phyloP scores from a whole-genome alignment of 2,329 filamentous ascomycete genomes.

The Elsinoe necatrix region DNA sequence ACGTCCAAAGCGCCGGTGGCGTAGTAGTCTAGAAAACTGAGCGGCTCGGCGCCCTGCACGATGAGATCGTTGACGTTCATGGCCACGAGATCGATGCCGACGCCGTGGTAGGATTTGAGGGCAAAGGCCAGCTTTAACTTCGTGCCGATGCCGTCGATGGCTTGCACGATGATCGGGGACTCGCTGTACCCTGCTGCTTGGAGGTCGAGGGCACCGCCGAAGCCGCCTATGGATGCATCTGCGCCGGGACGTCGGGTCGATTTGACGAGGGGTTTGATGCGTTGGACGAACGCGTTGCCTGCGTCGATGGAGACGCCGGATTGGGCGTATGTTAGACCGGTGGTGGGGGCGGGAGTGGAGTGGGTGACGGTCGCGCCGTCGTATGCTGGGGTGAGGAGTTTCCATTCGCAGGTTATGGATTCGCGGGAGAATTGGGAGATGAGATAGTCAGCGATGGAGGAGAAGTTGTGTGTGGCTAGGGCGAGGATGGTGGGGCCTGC shows the following conservation, averaged over 20 bases:
- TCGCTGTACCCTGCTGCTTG: slow-evolving; percentile 63
- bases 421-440: slow-evolving; percentile 63
- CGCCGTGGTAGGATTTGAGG: slow-evolving; percentile 83
- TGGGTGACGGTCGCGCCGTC: slow-evolving; percentile 46
- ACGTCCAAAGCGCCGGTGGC: slow-evolving; percentile 83
- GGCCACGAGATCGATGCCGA: slow-evolving; percentile 92
- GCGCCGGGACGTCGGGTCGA: slow-evolving; percentile 79
- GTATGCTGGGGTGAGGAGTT: slow-evolving; percentile 77
- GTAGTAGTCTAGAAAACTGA: slow-evolving; percentile 98
- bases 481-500: slow-evolving; percentile 93
- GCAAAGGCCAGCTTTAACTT: slow-evolving; percentile 94
- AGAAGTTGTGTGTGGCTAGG: slow-evolving; percentile 82
- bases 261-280: slow-evolving; percentile 83
- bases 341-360: slow-evolving; percentile 18
- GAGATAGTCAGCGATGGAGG: slow-evolving; percentile 64
- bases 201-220: slow-evolving; percentile 80
- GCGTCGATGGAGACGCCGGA: slow-evolving; percentile 92
- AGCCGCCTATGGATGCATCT: slow-evolving; percentile 89
- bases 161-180: slow-evolving; percentile 77
- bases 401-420: slow-evolving; percentile 74
- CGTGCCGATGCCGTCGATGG: slow-evolving; percentile 92
- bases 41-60: slow-evolving; percentile 86
- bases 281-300: slow-evolving; percentile 83
- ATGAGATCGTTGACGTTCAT: slow-evolving; percentile 99
- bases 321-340: slow-evolving; percentile 71